Evolutionary conservation across 352 stramenopile genomes (phyloP), one percentile per base, ranked within the genome.

Genomic region (Phytophthora pini): DNA sequence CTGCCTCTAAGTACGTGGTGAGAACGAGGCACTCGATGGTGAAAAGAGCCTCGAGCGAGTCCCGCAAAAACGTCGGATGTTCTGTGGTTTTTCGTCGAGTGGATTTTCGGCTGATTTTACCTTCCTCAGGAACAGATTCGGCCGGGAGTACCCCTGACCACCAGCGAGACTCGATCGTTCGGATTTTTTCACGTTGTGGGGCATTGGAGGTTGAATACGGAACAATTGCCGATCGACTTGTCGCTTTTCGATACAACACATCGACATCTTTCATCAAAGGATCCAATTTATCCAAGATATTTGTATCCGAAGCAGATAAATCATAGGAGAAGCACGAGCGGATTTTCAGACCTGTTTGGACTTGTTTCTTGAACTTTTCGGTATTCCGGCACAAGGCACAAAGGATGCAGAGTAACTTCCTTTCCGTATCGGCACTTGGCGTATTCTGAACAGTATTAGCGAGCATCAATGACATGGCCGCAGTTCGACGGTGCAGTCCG

Each of bases 1-100:
- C 45, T 10, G 64, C 58, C 26, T 82, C 67, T 31, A 70, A 52
- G 47, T 77, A 82, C 47, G 73, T 60, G n/a, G 70, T 54, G 1
- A 82, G 43, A 9, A 70, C 56, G 29, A 74, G 43, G 51, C 67
- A 82, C 44, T 80, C 68, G 15, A 56, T 50, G 4, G 64, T 61
- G 49, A 68, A 76, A 3, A 64, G 27, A 0, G 57, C 32, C 29
- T 72, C 46, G 4, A 64, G 26, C 6, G 56, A 48, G 8, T 64
- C 38, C 13, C 26, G 46, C 11, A 40, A 45, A 46, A 38, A 52
- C 4, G 17, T 46, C 4, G 34, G 34, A 13, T 46, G 32, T 4
- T 46, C 34, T 17, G 29, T 17, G 10, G 17, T 34, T 9, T 13
- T 45, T 20, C 39, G 39, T 22, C 4, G 10, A 5, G 11, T 24